These are phyloP conservation scores for Gossypium australe DNA, from an alignment of 345 rosid species.

Conservation along the genomic window DNA sequence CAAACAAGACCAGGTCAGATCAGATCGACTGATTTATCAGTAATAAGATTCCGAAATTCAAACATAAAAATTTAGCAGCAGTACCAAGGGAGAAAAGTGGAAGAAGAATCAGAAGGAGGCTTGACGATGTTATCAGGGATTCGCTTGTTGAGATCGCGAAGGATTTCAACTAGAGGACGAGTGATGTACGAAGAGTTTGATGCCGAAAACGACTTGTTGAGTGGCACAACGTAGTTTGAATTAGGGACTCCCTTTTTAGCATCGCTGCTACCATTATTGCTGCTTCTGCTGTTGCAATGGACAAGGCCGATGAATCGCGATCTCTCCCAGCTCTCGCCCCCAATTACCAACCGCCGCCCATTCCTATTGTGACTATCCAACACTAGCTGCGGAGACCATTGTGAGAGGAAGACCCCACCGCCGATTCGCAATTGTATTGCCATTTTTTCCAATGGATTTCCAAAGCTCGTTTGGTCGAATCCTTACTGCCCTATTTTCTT, in stretches of 20 bases:
- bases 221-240: slow-evolving; percentile 90
- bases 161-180: slow-evolving; percentile 89
- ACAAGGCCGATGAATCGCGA: slow-evolving; percentile 13
- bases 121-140: slow-evolving; percentile 84
- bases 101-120: slow-evolving; percentile 16
- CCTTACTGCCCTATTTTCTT: background rate
- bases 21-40: background rate
- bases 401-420: background rate
- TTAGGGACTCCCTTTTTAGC: slow-evolving; percentile 60
- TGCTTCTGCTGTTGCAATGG: slow-evolving; percentile 14
- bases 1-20: slow-evolving; percentile 5
- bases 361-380: background rate
- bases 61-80: background rate
- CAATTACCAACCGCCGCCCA: background rate
- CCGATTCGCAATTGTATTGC: background rate
- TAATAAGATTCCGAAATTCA: background rate
- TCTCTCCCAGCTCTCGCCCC: background rate
- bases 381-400: background rate
- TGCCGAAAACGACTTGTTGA: slow-evolving; percentile 56
- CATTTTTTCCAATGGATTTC: background rate
- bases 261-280: slow-evolving; percentile 7
- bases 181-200: slow-evolving; percentile 36
- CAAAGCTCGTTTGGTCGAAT: background rate
- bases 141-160: slow-evolving; percentile 92
- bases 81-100: slow-evolving; percentile 75